Percentiles rank a stretch among this genome's conserved stretches.
Evolutionary conservation across 768 basidiomycete genomes (phyloP).

Genomic region (Psilocybe sp.): DNA sequence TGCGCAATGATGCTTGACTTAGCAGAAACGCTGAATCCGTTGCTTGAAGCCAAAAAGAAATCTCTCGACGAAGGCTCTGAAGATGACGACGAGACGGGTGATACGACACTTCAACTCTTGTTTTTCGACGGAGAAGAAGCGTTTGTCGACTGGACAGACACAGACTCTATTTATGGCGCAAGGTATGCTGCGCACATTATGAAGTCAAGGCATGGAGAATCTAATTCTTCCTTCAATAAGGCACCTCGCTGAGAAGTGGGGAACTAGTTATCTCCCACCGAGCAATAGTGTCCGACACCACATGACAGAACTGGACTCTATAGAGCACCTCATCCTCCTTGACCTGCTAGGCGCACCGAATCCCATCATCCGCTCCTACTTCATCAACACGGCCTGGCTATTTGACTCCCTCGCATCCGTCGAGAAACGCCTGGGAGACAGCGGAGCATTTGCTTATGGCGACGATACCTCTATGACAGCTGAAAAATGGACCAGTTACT

Average conservation of each 20-base stretch:
- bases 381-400: conserved; percentile 88
- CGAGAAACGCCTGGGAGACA: conserved; percentile 69
- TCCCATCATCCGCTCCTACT: conserved; percentile 80
- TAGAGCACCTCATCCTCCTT: conserved; percentile 90
- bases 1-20: conserved; percentile 94
- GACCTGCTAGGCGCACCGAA: conserved; percentile 83
- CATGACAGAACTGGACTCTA: conserved; percentile 65
- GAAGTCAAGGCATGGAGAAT: background rate
- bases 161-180: conserved; percentile 94
- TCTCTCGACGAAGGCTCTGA: conserved; percentile 53
- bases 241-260: conserved; percentile 89
- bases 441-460: conserved; percentile 55
- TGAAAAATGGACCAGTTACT: conserved; percentile 65
- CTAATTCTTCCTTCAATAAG: conserved; percentile 33
- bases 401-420: conserved; percentile 72
- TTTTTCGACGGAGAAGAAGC: conserved; percentile 99
- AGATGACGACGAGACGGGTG: conserved; percentile 74
- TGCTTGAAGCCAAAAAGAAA: conserved; percentile 60
- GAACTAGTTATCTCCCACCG: conserved; percentile 59
- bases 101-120: conserved; percentile 86
- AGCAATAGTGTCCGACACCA: conserved; percentile 55
- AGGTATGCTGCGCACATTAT: conserved; percentile 43
- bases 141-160: conserved; percentile 83
- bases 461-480: conserved; percentile 41
- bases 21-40: conserved; percentile 75